Evolutionary conservation across 2,329 filamentous ascomycete genomes (phyloP), one percentile per base, ranked within the genome.

Genomic region (Fonsecaea erecta): DNA sequence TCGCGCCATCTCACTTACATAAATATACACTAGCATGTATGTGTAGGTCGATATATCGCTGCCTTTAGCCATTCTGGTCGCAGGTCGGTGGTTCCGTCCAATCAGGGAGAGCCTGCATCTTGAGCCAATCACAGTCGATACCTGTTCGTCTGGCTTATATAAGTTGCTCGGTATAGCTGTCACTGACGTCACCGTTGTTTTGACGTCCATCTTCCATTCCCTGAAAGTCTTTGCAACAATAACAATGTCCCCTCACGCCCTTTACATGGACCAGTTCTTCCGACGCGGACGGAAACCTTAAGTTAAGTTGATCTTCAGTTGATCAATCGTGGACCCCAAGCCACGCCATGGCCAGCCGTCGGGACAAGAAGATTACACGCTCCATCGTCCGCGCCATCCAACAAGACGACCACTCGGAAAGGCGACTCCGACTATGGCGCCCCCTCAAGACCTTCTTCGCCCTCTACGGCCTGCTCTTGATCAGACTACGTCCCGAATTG

Each of bases 391-490:
- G 72, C 53, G 76, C 79, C 56, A 75, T 82, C 60, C 68, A 75
- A 48, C 73, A 60, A n/a, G 64, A 64, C 32, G 53, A 66, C 55
- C 21, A 57, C 35, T 32, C 61, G 46, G 52, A 66, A 4, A 62
- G 48, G 16, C 57, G 53, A 74, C 71, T 70, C 65, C 71, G 80
- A 0, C 73, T 86, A 21, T 76, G 77, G 24, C 78, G 79, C 12
- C 43, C 55, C n/a, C 16, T 68, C 32, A 53, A 54, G 35, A 64
- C 46, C 9, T 84, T 88, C 70, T 87, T 88, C 73, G 79, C 81
- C 0, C 69, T 86, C 2, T 84, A 83, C 73, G 77, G 80, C 57
- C 77, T 86, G 3, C 74, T 77, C 1, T 79, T 87, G 1, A 71
- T 79, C 28, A 80, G 80, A 54, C 80, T 81, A 68, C 77, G 81